Base-by-base conservation (phyloP, 495 filamentous ascomycete genomes). In the Talaromyces borbonicus region DNA sequence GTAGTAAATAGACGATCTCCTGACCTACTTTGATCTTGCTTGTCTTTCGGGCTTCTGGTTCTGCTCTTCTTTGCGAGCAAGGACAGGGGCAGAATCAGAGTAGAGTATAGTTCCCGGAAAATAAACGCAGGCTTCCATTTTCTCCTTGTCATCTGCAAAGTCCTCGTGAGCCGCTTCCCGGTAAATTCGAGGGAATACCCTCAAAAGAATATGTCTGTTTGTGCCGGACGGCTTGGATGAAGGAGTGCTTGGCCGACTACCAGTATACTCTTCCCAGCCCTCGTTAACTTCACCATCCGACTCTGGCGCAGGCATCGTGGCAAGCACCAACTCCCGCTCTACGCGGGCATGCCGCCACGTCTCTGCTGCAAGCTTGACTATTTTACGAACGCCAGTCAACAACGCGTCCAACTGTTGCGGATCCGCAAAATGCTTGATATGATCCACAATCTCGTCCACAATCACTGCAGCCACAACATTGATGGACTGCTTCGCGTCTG, bases 301-400 rank as follows among this genome's bases (percentile, higher is more conserved):
- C n/a, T 70, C 67, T 1, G 74, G 64, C 0, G 66, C 63, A 2
- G 73, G 67, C 54, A 81, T 73, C 0, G 59, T 65, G 1, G 78
- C 78, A 3, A 70, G 60, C 24, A 82, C 74, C 40, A 79, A 74
- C 55, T 79, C 77, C 9, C 75, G 66, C 53, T 82, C 78, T 39
- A 82, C 72, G 1, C 78, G 71, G 0, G 78, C 78, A 53, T 78
- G 75, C 16, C 78, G 61, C 78, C 78, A 82, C 3, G 78, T 81
- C 46, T 82, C 78, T 0, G 78, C 75, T 0, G 78, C 78, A 5
- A 77, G 66, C 47, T 82, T 82, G 16, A 82, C 78, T 37, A 81
- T 77, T 43, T 72, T 69, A 20, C 72, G 63, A 8, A 82, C 71
- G 7, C 64, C 69, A 1, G 58, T 66, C 9, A 67, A 57, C 7